Conservation (phyloP, 371 early-diverging fungal genomes). For the Gilbertella persicaria region DNA sequence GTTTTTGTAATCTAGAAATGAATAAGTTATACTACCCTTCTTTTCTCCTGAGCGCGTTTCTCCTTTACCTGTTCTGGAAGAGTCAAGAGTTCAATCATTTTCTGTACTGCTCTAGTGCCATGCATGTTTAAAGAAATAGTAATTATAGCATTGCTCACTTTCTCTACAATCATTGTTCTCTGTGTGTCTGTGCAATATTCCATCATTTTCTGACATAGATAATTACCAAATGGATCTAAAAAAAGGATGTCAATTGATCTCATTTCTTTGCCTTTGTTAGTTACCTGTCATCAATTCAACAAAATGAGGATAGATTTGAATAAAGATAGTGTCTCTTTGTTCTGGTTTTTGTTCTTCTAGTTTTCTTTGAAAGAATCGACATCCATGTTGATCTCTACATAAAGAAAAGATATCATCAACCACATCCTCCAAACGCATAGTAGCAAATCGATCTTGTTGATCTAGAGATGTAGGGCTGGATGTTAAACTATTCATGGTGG, state of each 20-base stretch:
- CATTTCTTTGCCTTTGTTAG: constrained; percentile 2
- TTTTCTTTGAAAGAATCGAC: constrained; percentile 84
- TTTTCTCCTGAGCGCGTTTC: too few relatives aligned
- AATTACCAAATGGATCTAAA: constrained; percentile 90
- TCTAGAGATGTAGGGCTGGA: constrained; percentile 1
- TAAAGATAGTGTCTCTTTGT: constrained; percentile 68
- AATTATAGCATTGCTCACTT: constrained; percentile 73
- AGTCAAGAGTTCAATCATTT: constrained; percentile 84
- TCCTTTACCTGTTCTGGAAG: constrained; percentile 56
- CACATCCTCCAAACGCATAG: constrained; percentile 66
- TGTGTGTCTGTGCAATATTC: constrained; percentile 81
- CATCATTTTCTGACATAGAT: constrained; percentile 86
- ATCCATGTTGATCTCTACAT: constrained; percentile 92
- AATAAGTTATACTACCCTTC: background rate
- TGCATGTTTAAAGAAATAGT: constrained; percentile 92
- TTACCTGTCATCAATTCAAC: constrained; percentile 82
- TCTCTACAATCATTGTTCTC: constrained; percentile 70
- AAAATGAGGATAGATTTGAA: constrained; percentile 75
- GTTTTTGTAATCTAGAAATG: constrained; percentile 64
- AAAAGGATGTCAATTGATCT: background rate
- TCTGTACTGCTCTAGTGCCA: constrained; percentile 97
- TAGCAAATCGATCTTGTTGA: constrained; percentile 61
- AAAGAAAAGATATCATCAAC: constrained; percentile 73
- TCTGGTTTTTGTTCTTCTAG: constrained; percentile 75
- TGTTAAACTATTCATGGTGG: constrained; percentile 3